Evolutionary conservation across 345 rosid species (phyloP), one percentile per base, ranked within the genome.

Genomic region (Zanthoxylum bungeanum): DNA sequence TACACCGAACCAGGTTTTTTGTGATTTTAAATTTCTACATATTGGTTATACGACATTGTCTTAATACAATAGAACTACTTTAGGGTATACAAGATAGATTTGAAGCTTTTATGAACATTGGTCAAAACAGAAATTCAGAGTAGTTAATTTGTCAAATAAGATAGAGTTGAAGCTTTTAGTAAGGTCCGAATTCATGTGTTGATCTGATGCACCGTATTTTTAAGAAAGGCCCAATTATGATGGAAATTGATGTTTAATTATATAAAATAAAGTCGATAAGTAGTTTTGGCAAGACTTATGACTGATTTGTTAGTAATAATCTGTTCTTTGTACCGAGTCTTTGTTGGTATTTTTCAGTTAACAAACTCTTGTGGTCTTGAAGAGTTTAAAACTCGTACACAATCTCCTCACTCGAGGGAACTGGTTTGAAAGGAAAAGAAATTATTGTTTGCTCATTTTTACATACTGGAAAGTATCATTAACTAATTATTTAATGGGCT

Each of bases 1-100:
- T 94, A 85, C 85, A 94, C 98, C 46, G 98, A 94, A 76, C 98
- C 98, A 86, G 97, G 97, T 91, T 71, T 74, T n/a, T 16, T 79
- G 40, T 50, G 37, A 27, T 44, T 68, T 66, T 49, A 31, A 22
- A 10, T 53, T 69, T 67, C 30, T 68, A 70, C 28, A 17, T 72
- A n/a, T n/a, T n/a, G n/a, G n/a, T n/a, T n/a, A n/a, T n/a, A n/a
- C n/a, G n/a, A n/a, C n/a, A n/a, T n/a, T n/a, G n/a, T n/a, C n/a
- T n/a, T n/a, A n/a, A n/a, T n/a, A n/a, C n/a, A n/a, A n/a, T n/a
- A n/a, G n/a, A n/a, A n/a, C n/a, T n/a, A n/a, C n/a, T n/a, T n/a
- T n/a, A n/a, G n/a, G n/a, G n/a, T n/a, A n/a, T n/a, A n/a, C n/a
- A n/a, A n/a, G n/a, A n/a, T n/a, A n/a, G n/a, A n/a, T n/a, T n/a